A percentile compares a stretch with the other conserved stretches of the same genome.
These are phyloP conservation scores for Candida sithepensis DNA, from an alignment of 805 yeast species.

Conservation along the genomic window DNA sequence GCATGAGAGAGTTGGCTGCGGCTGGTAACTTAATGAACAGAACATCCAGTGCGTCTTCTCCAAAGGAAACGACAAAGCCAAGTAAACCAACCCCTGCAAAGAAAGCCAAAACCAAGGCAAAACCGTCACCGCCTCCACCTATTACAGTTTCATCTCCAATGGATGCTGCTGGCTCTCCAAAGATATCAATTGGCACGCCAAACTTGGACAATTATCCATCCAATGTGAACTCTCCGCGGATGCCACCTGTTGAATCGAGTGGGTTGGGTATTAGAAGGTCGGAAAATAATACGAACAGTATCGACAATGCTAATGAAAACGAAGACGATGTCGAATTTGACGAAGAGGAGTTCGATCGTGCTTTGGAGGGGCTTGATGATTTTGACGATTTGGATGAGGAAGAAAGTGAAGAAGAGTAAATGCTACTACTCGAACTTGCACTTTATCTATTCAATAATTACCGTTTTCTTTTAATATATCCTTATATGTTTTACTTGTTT, in stretches of 20 bases:
- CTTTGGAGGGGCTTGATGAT: conserved; percentile 17
- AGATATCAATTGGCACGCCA: conserved; percentile 5
- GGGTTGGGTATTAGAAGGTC: neutral
- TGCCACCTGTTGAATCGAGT: neutral
- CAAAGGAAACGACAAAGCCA: neutral
- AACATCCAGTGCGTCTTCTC: neutral
- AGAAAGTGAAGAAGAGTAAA: conserved; percentile 29
- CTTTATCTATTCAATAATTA: neutral
- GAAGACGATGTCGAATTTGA: conserved; percentile 17
- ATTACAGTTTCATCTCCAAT: neutral
- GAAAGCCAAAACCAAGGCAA: neutral
- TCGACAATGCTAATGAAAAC: conserved; percentile 3
- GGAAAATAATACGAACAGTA: neutral
- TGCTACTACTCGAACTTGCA: neutral
- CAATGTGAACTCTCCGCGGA: conserved; percentile 4
- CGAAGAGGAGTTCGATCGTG: conserved; percentile 25
- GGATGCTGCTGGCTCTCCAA: neutral
- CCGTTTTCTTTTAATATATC: neutral
- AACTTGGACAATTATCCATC: conserved; percentile 7
- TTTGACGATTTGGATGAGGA: conserved; percentile 17
- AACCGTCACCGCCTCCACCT: neutral
- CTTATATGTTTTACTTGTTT: neutral
- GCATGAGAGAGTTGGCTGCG: conserved; percentile 19
- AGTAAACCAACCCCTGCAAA: neutral
- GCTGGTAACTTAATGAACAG: conserved; percentile 13